Conservation (phyloP, 139 green algal genomes). For the Picochlorum sp. region DNA sequence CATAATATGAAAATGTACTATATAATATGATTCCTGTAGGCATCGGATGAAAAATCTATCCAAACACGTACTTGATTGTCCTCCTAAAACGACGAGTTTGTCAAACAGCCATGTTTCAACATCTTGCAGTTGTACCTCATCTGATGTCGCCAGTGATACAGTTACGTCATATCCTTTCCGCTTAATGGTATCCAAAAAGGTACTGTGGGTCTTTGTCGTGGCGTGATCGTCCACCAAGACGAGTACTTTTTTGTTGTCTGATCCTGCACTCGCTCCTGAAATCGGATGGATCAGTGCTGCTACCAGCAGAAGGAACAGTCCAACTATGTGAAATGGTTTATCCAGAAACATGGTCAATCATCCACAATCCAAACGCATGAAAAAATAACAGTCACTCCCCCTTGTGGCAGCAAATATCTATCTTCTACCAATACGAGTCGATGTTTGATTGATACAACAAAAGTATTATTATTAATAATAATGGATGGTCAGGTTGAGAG, state of each 20-base stretch:
- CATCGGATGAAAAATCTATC: neutral
- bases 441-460: neutral
- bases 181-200: conserved; percentile 43
- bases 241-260: conserved; percentile 29
- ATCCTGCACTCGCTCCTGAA: neutral
- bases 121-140: conserved; percentile 51
- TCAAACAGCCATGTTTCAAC: conserved; percentile 79
- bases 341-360: too few relatives aligned
- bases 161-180: conserved; percentile 1
- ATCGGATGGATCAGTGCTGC: neutral
- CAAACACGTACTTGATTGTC: conserved; percentile 25
- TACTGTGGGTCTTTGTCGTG: conserved; percentile 33
- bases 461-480: too few relatives aligned
- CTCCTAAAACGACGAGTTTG: conserved; percentile 65
- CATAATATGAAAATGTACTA: conserved; percentile 5
- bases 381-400: too few relatives aligned
- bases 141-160: conserved; percentile 14
- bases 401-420: neutral
- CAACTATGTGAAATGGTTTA: too few relatives aligned
- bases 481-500: neutral
- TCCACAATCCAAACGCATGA: too few relatives aligned
- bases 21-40: neutral
- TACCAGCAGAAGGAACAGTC: too few relatives aligned
- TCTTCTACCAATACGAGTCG: neutral
- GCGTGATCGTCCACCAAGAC: conserved; percentile 34